These are phyloP conservation scores for Trifolium pratense DNA, from an alignment of 306 rosid species.

Conservation along the genomic window DNA sequence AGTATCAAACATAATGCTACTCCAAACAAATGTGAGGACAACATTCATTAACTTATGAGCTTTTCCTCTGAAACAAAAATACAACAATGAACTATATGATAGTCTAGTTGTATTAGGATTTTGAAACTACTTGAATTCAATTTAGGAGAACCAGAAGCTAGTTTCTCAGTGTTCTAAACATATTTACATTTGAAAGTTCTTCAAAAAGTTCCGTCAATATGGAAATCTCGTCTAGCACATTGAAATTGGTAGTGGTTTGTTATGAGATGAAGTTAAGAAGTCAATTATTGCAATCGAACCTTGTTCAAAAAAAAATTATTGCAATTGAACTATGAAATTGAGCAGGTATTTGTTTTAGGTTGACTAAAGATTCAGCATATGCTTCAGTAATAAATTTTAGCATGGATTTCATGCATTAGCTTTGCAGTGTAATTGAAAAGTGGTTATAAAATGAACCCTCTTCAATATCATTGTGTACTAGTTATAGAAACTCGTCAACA, in stretches of 20 bases:
- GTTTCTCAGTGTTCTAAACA: conserved; percentile 30
- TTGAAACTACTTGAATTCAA: conserved; percentile 18
- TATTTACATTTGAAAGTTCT: conserved; percentile 23
- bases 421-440: conserved; percentile 8
- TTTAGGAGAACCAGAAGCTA: conserved; percentile 31
- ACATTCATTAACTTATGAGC: conserved; percentile 7
- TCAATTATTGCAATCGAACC: too few species aligned
- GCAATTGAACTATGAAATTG: conserved; percentile 86
- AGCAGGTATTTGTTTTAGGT: conserved; percentile 65
- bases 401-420: conserved; percentile 30
- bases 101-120: conserved; percentile 18
- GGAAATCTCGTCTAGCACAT: conserved; percentile 21
- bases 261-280: conserved; percentile 18
- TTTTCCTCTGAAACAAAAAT: conserved; percentile 11
- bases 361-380: conserved; percentile 31
- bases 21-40: conserved; percentile 23
- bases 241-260: conserved; percentile 26
- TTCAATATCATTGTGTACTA: background rate
- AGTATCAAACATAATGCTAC: conserved; percentile 29
- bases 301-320: too few species aligned
- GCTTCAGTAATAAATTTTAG: conserved; percentile 21
- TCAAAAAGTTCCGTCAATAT: conserved; percentile 17
- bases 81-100: conserved; percentile 8
- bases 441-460: background rate
- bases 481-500: conserved; percentile 29